These are phyloP conservation scores for Trichomonas vaginalis DNA, from an alignment of 208 protist species.

Conservation along the genomic window DNA sequence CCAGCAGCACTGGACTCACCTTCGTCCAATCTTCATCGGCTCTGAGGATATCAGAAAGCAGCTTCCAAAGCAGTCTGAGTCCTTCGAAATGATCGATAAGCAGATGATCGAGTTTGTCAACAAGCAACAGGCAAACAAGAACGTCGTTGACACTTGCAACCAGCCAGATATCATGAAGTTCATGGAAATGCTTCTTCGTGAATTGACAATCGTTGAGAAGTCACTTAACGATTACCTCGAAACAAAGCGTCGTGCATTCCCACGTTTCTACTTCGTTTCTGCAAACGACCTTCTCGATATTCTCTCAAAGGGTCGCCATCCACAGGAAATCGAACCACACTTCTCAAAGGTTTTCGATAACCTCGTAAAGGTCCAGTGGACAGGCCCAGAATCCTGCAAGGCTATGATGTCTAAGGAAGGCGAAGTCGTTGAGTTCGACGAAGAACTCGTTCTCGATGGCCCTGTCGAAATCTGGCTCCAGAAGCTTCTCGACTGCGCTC, in stretches of 20 bases:
- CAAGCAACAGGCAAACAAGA: constrained; percentile 2
- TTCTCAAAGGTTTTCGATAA: constrained; percentile 52
- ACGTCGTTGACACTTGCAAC: constrained; percentile 56
- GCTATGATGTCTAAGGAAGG: constrained; percentile 48
- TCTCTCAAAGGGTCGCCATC: constrained; percentile 55
- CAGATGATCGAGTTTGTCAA: neutral
- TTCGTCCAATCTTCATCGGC: constrained; percentile 89
- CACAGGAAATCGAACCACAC: constrained; percentile 49
- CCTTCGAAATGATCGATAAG: constrained; percentile 31
- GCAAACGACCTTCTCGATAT: constrained; percentile 58
- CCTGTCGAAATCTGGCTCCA: constrained; percentile 86
- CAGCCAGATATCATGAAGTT: constrained; percentile 52
- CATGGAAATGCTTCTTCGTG: neutral
- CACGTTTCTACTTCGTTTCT: constrained; percentile 70
- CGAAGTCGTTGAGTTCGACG: constrained; percentile 70
- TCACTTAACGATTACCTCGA: constrained; percentile 38
- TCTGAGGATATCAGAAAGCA: constrained; percentile 84
- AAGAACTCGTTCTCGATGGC: constrained; percentile 67
- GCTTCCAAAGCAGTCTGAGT: constrained; percentile 75
- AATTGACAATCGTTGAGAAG: constrained; percentile 1
- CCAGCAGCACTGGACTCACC: constrained; percentile 83
- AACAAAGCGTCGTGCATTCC: constrained; percentile 54
- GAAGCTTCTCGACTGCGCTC: constrained; percentile 62
- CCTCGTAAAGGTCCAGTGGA: constrained; percentile 43
- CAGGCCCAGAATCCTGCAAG: constrained; percentile 20